Evolutionary conservation across 2,329 filamentous ascomycete species (phyloP).

Genomic region (Furcasterigmium furcatum): DNA sequence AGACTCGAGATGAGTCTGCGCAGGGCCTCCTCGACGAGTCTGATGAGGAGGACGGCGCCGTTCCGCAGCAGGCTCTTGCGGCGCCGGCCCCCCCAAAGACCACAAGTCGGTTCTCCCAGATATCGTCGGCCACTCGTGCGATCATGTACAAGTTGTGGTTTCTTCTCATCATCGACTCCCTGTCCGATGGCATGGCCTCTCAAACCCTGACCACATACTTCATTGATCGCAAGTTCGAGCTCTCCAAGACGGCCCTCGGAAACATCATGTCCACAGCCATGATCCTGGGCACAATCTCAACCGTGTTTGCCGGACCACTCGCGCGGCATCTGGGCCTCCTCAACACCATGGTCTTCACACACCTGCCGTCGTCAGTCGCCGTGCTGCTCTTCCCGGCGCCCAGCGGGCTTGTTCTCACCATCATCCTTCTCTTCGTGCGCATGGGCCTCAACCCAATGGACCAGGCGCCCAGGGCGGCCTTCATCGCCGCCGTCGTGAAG

Average conservation of each 20-base stretch:
- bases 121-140: slow-evolving; percentile 52
- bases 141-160: slow-evolving; percentile 65
- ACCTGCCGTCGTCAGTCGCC: slow-evolving; percentile 59
- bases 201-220: slow-evolving; percentile 57
- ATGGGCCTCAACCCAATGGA: slow-evolving; percentile 60
- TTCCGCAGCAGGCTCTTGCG: not conserved
- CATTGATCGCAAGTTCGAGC: slow-evolving; percentile 52
- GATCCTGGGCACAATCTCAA: slow-evolving; percentile 50
- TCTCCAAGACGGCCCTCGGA: slow-evolving; percentile 55
- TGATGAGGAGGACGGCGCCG: slow-evolving; percentile 8
- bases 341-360: slow-evolving; percentile 63
- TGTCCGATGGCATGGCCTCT: slow-evolving; percentile 64
- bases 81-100: slow-evolving; percentile 15
- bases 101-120: slow-evolving; percentile 42
- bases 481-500: slow-evolving; percentile 62
- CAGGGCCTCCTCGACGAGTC: not conserved
- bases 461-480: slow-evolving; percentile 65
- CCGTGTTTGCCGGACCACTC: slow-evolving; percentile 55
- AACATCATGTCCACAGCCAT: slow-evolving; percentile 53
- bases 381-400: slow-evolving; percentile 59
- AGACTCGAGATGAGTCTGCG: not conserved
- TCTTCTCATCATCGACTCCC: slow-evolving; percentile 59
- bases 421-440: slow-evolving; percentile 54
- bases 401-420: slow-evolving; percentile 44
- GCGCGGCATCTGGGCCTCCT: slow-evolving; percentile 56